Evolutionary conservation across 352 stramenopile species (phyloP).

Genomic region (Globisporangium yorkense): DNA sequence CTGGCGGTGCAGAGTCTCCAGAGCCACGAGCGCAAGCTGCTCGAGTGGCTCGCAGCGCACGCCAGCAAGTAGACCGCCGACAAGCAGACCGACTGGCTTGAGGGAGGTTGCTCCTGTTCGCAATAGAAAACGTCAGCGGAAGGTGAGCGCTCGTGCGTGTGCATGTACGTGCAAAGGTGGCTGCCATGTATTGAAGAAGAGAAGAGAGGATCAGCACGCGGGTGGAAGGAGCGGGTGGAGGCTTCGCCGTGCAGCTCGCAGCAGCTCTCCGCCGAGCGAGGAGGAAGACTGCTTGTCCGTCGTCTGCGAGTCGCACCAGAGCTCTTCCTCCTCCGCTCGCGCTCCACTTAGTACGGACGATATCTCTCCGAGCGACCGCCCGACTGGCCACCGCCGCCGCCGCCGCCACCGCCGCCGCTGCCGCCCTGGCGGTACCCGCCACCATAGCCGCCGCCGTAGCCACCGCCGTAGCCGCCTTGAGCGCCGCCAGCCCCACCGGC

Average conservation of each 20-base stretch:
- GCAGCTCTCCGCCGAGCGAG: background rate
- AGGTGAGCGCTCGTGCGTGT: background rate
- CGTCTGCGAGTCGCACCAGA: background rate
- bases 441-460: constrained; percentile 19
- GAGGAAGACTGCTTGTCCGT: background rate
- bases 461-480: constrained; percentile 15
- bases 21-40: constrained; percentile 27
- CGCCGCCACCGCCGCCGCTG: background rate
- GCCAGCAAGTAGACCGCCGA: background rate
- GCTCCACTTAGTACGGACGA: constrained; percentile 62
- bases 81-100: too few relatives aligned
- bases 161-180: background rate
- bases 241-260: too few relatives aligned
- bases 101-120: background rate
- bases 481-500: constrained; percentile 24
- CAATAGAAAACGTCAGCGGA: background rate
- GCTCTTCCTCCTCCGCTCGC: background rate
- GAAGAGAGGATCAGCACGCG: background rate
- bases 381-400: constrained; percentile 24
- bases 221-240: too few relatives aligned
- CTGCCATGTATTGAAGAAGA: background rate
- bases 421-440: constrained; percentile 7
- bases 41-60: constrained; percentile 26
- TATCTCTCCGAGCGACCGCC: constrained; percentile 75
- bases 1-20: constrained; percentile 24